Base-by-base conservation (phyloP, 208 protist genomes). In the Trypanosoma lewisi region DNA sequence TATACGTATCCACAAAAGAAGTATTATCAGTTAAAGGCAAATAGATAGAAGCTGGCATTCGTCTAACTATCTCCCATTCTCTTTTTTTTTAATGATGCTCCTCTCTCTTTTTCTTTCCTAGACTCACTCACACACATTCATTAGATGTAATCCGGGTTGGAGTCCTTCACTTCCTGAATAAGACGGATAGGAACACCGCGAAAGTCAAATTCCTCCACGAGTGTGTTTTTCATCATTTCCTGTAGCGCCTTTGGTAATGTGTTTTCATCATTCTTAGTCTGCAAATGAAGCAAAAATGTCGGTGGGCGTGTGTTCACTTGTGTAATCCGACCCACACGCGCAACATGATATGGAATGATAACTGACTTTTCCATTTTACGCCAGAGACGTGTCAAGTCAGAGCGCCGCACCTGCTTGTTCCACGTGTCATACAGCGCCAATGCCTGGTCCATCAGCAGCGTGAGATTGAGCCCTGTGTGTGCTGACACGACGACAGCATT, bases 211-310 rank as follows among this genome's bases (percentile, higher is more conserved):
- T 96, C 87, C 64, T 96, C 87, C 4, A 91, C 81, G 51, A 96
- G 75, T 39, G 87, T 85, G 56, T 96, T 96, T 74, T 94, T 93
- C 77, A 96, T 82, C 87, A 96, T 94, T 55, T 93, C 85, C 59
- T 94, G 85, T 48, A 93, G 68, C 23, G 87, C 70, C 56, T 75
- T 81, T 25, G 87, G 85, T 42, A 96, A 55, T 50, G 73, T 59
- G 25, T 87, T 94, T 44, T 78, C 75, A 36, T 96, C 91, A 50
- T 91, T 80, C 61, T 93, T 93, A 14, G 91, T 96, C 61, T 96
- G 91, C 45, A 96, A 72, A 55, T 94, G 87, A 48, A 96, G 36
- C 27, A 93, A 58, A 60, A 96, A 95, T 0, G 86, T 91, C 19
- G 91, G 91, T 7, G 91, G 91, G 2, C 91, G 78, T 8, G 80